A percentile compares a stretch with the other conserved stretches of the same genome.
These are phyloP conservation scores for Suhomyces sp. DNA, from an alignment of 805 yeast genomes.

Conservation along the genomic window DNA sequence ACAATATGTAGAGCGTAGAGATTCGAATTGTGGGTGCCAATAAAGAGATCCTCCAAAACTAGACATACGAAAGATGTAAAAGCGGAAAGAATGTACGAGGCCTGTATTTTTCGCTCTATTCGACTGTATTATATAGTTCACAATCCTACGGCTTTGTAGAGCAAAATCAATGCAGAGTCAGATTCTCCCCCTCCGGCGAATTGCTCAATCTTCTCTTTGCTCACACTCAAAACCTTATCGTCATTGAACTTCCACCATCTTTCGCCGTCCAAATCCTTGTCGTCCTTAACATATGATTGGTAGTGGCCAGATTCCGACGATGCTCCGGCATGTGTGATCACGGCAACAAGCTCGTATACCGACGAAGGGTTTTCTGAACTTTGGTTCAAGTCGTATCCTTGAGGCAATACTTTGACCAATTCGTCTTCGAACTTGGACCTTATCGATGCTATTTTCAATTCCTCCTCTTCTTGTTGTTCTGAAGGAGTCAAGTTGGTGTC, in stretches of 20 bases:
- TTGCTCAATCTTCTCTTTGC: constrained; percentile 74
- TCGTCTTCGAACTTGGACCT: constrained; percentile 51
- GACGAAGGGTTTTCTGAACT: constrained; percentile 83
- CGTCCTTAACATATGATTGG: constrained; percentile 82
- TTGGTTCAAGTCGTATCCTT: constrained; percentile 19
- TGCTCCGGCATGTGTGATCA: constrained; percentile 92
- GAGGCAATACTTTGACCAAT: constrained; percentile 42
- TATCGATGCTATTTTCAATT: constrained; percentile 46
- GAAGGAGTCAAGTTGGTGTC: constrained; percentile 39
- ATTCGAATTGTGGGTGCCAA: too few relatives aligned
- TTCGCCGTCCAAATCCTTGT: constrained; percentile 58
- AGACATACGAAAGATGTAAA: too few relatives aligned
- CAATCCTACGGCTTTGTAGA: constrained; percentile 80
- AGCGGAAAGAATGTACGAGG: too few relatives aligned
- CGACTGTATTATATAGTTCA: constrained; percentile 1
- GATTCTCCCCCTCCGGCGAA: constrained; percentile 98
- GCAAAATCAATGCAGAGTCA: constrained; percentile 86
- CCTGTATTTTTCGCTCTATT: too few relatives aligned
- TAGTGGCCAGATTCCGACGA: constrained; percentile 97
- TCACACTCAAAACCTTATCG: constrained; percentile 77
- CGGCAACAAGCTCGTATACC: constrained; percentile 75
- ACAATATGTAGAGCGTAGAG: too few relatives aligned
- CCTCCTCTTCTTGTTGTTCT: constrained; percentile 55
- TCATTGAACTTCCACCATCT: constrained; percentile 96
- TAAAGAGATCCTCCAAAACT: too few relatives aligned